Evolutionary conservation across 2,329 filamentous ascomycete species (phyloP), one percentile per base, ranked within the genome.

Genomic region (Exophiala lecanii-corni): DNA sequence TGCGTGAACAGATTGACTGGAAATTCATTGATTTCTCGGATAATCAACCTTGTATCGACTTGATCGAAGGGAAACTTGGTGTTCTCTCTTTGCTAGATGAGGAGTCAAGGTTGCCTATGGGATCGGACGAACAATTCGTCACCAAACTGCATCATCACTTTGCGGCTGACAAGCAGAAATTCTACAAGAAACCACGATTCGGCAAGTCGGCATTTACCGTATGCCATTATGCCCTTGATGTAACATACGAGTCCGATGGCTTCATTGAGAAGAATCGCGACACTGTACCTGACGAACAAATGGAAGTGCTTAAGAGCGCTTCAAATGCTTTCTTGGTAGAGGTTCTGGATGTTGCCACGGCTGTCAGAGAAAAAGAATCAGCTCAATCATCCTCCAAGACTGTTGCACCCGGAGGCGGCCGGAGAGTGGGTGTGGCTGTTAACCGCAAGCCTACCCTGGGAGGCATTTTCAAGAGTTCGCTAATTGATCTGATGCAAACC

Each of bases 221-320:
- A 51, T 97, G 91, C 66, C 94, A 98, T 69, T 98, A 98, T 68
- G 92, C 92, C 39, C 76, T 98, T 43, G 92, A 98, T 59, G 92
- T 98, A 57, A 97, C 91, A 13, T 98, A 98, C 63, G 92, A 98
- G 67, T 97, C 91, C 2, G 92, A 98, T 57, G 92, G 92, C 35
- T 98, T 98, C 69, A 96, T 98, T 59, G 94, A 98, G 66, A 98
- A 98, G 78, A 98, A 98, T 68, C 82, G 92, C 65, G 92, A 98
- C 66, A 98, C 94, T 15, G 92, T 98, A 35, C 92, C 92, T 4
- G 92, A 98, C 61, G 92, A 98, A 70, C 92, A 97, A 62, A 86
- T 98, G 82, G 89, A 92, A 46, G 84, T 98, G 26, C 76, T 98
- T 53, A 84, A 81, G 56, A 81, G 82, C 39, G 94, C 89, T 1